These are phyloP conservation scores for Botrytis pseudocinerea DNA, from an alignment of 2,329 filamentous ascomycete species.

Conservation along the genomic window DNA sequence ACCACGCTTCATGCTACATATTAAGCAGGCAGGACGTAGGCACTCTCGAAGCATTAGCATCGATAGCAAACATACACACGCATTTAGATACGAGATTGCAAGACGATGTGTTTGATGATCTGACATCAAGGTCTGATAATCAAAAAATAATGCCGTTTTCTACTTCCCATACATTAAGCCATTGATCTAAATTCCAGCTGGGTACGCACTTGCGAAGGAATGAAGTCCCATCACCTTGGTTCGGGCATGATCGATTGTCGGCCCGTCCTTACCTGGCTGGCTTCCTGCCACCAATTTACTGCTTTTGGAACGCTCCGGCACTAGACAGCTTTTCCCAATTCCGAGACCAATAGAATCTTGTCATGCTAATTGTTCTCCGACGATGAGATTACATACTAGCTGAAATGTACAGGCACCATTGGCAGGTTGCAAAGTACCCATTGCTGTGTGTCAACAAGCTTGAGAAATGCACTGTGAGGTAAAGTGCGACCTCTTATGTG, in stretches of 20 bases:
- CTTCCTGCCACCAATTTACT: conserved; percentile 20
- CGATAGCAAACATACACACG: background rate
- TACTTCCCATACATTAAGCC: background rate
- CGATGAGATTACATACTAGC: background rate
- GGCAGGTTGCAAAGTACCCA: background rate
- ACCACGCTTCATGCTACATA: background rate
- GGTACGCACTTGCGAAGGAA: background rate
- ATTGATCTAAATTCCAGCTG: background rate
- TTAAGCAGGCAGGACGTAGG: background rate
- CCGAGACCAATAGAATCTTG: background rate
- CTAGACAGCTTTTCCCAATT: background rate
- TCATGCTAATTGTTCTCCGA: background rate
- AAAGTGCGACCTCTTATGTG: background rate
- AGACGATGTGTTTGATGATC: background rate
- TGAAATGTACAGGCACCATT: background rate
- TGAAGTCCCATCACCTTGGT: conserved; percentile 20
- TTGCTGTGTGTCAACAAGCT: background rate
- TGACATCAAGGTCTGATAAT: background rate
- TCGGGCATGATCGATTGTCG: conserved; percentile 22
- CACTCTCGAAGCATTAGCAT: background rate
- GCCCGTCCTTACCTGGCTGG: conserved; percentile 4
- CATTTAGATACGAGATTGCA: too few species aligned
- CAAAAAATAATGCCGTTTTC: background rate
- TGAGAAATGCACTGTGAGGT: background rate
- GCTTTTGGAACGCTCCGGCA: background rate